Evolutionary conservation across 1,139 yeast genomes (phyloP).

Genomic region (Scheffersomyces cryptocercus): DNA sequence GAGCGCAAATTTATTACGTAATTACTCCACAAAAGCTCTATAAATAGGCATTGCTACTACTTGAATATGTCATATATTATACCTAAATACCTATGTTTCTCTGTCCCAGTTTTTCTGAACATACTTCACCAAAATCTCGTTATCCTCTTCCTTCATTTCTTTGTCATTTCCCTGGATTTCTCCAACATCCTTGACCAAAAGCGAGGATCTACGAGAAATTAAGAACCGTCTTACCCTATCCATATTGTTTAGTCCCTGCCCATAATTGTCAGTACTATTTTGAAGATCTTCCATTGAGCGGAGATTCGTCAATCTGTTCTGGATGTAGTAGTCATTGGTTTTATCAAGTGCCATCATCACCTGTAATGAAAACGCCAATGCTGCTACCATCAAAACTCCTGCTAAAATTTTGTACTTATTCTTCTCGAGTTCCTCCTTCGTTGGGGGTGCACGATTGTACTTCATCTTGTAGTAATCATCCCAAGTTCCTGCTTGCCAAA

Average conservation of each 20-base stretch:
- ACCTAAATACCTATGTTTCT: neutral
- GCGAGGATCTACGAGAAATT: conserved; percentile 53
- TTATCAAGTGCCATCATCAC: conserved; percentile 43
- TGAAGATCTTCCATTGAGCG: conserved; percentile 48
- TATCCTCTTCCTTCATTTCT: conserved; percentile 23
- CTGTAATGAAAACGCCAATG: conserved; percentile 45
- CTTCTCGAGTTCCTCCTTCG: conserved; percentile 42
- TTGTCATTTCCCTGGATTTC: conserved; percentile 13
- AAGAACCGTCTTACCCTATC: conserved; percentile 59
- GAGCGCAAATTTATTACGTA: too few species aligned
- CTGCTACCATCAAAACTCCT: conserved; percentile 42
- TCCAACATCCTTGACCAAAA: conserved; percentile 22
- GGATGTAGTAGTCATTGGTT: conserved; percentile 31
- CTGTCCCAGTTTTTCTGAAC: conserved; percentile 29
- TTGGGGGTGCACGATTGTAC: conserved; percentile 39
- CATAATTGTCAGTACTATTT: conserved; percentile 53
- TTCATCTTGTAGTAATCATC: conserved; percentile 58
- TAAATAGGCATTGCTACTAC: too few species aligned
- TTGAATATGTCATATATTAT: too few species aligned
- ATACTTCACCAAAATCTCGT: conserved; percentile 30
- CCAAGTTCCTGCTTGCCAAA: conserved; percentile 75
- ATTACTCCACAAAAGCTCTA: too few species aligned
- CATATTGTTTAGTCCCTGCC: conserved; percentile 49
- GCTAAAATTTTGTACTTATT: conserved; percentile 48
- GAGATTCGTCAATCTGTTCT: conserved; percentile 39